Percentiles rank a stretch among this genome's conserved stretches.
These are phyloP conservation scores for Arthrobotrys musiformis DNA, from an alignment of 2,329 filamentous ascomycete genomes.

Conservation along the genomic window DNA sequence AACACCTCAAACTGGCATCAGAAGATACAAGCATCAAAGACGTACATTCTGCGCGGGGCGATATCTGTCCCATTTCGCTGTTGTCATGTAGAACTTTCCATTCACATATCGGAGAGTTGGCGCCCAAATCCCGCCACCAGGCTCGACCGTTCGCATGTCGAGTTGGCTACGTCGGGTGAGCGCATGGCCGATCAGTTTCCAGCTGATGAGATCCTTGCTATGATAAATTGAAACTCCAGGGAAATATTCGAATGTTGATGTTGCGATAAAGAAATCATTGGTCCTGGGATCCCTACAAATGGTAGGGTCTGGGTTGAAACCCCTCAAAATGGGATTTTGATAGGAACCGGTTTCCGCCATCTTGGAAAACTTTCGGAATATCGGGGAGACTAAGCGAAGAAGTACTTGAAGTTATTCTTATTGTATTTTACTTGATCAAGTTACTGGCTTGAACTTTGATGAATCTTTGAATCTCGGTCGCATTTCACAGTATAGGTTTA, in stretches of 20 bases:
- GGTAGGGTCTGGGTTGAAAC: constrained; percentile 73
- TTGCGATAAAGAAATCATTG: constrained; percentile 70
- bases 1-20: neutral
- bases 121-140: constrained; percentile 73
- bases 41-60: constrained; percentile 49
- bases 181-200: constrained; percentile 68
- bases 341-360: constrained; percentile 47
- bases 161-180: constrained; percentile 67
- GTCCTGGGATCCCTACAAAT: constrained; percentile 64
- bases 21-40: neutral
- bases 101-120: constrained; percentile 67
- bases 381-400: constrained; percentile 33
- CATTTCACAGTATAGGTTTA: neutral
- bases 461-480: neutral
- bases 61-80: constrained; percentile 52
- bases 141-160: constrained; percentile 67
- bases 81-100: constrained; percentile 53
- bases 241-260: constrained; percentile 73
- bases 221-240: constrained; percentile 72
- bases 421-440: neutral
- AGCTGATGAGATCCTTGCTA: constrained; percentile 67
- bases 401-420: neutral
- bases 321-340: constrained; percentile 68
- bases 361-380: constrained; percentile 16
- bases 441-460: neutral